phyloP scores from a whole-genome alignment of 805 yeast genomes.

The Starmerella kuoi region DNA sequence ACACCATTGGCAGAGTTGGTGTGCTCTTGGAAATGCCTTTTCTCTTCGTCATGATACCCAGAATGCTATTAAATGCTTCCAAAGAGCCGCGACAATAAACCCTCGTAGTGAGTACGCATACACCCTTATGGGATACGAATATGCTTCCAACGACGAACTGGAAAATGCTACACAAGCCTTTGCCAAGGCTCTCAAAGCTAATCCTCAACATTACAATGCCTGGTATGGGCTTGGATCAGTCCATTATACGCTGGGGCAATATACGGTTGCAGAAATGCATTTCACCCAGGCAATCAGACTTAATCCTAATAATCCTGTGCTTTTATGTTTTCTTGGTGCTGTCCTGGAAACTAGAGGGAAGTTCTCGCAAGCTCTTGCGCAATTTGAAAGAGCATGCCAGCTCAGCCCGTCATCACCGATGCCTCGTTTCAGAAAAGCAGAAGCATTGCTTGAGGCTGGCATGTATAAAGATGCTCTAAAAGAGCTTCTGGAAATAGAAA shows the following conservation, averaged over 20 bases:
- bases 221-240: slow-evolving; percentile 95
- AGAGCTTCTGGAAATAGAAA: slow-evolving; percentile 59
- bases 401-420: slow-evolving; percentile 77
- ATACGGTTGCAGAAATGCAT: slow-evolving; percentile 70
- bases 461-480: slow-evolving; percentile 59
- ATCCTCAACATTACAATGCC: slow-evolving; percentile 82
- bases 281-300: slow-evolving; percentile 78
- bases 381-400: slow-evolving; percentile 70
- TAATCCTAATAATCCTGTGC: slow-evolving; percentile 79
- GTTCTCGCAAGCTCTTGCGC: slow-evolving; percentile 59
- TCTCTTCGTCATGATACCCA: slow-evolving; percentile 75
- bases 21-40: slow-evolving; percentile 77
- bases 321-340: slow-evolving; percentile 89
- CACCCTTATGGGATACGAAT: slow-evolving; percentile 89
- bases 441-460: slow-evolving; percentile 58
- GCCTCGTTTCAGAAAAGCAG: slow-evolving; percentile 81
- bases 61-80: slow-evolving; percentile 79
- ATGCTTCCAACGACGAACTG: slow-evolving; percentile 73
- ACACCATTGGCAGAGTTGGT: slow-evolving; percentile 77
- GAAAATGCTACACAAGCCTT: slow-evolving; percentile 79
- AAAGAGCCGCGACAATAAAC: slow-evolving; percentile 58
- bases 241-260: slow-evolving; percentile 72
- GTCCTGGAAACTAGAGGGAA: slow-evolving; percentile 67
- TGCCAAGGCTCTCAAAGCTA: slow-evolving; percentile 62
- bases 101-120: slow-evolving; percentile 73